Evolutionary conservation across 306 rosid genomes (phyloP).

Genomic region (Canavalia ensiformis): DNA sequence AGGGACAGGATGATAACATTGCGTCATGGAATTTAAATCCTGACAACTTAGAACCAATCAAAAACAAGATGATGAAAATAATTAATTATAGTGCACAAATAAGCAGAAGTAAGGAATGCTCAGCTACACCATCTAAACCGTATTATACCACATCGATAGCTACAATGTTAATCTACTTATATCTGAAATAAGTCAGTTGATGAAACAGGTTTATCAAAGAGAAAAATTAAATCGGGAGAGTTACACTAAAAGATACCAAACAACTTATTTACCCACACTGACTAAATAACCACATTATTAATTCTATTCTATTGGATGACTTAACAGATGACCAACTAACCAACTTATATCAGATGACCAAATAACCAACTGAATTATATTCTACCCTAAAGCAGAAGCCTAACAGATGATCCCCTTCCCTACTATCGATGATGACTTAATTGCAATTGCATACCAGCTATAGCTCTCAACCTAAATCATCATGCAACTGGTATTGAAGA

Average conservation of each 20-base stretch:
- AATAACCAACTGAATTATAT: no score
- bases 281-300: not conserved
- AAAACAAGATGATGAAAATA: not conserved
- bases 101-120: not conserved
- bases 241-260: conserved; percentile 15
- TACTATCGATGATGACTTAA: conserved; percentile 11
- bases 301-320: not conserved
- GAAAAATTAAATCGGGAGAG: conserved; percentile 14
- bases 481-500: not conserved
- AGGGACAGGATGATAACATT: not conserved
- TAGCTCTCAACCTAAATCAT: not conserved
- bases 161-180: conserved; percentile 20
- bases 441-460: conserved; percentile 12
- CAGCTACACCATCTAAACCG: no score
- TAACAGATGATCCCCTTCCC: not conserved
- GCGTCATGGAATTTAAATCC: conserved; percentile 11
- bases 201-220: conserved; percentile 6
- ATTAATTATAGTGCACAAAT: not conserved
- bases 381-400: not conserved
- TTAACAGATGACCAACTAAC: no score
- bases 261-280: not conserved
- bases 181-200: conserved; percentile 28
- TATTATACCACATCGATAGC: not conserved
- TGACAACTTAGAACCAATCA: conserved; percentile 8
- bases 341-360: no score